Percentiles rank a stretch among this genome's conserved stretches.
phyloP scores from a whole-genome alignment of 164 flowering plant species.

The Protea cynaroides region DNA sequence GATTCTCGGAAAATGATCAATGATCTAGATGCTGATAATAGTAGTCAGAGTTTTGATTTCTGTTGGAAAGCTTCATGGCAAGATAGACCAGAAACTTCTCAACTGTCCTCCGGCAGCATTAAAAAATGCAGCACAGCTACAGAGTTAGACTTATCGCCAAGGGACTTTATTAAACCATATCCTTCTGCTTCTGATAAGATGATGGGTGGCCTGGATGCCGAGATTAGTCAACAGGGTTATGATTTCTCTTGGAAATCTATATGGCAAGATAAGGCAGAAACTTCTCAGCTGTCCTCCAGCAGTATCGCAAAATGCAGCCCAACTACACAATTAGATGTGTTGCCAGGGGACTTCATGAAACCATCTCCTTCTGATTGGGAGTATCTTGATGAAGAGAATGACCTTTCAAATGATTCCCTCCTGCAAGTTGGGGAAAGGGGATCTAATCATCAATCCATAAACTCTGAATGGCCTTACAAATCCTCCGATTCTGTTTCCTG shows the following conservation, averaged over 20 bases:
- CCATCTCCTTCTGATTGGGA: slow-evolving; percentile 13
- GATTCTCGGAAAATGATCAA: slow-evolving; percentile 10
- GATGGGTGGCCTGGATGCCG: slow-evolving; percentile 17
- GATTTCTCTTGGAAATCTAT: slow-evolving; percentile 17
- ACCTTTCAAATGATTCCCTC: slow-evolving; percentile 15
- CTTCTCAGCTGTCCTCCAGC: slow-evolving; percentile 14
- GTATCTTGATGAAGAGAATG: slow-evolving; percentile 17
- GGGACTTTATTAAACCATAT: slow-evolving; percentile 16
- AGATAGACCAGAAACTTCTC: slow-evolving; percentile 18
- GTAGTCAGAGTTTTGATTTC: slow-evolving; percentile 13
- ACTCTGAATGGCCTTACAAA: slow-evolving; percentile 18
- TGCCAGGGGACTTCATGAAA: slow-evolving; percentile 16
- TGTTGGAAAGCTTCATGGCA: slow-evolving; percentile 13
- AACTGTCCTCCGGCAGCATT: slow-evolving; percentile 8
- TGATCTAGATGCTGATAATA: slow-evolving; percentile 19
- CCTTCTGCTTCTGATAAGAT: slow-evolving; percentile 9
- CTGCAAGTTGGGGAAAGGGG: slow-evolving; percentile 6
- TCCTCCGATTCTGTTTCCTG: slow-evolving; percentile 17
- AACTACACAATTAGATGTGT: slow-evolving; percentile 16
- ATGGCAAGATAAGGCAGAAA: slow-evolving; percentile 15
- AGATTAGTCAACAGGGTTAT: slow-evolving; percentile 9
- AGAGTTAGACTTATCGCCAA: slow-evolving; percentile 18
- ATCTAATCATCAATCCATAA: slow-evolving; percentile 12
- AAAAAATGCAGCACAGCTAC: slow-evolving; percentile 9
- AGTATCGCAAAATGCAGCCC: slow-evolving; percentile 5